phyloP scores from a whole-genome alignment of 1,139 yeast genomes.

The Debaryomyces robertsiae region DNA sequence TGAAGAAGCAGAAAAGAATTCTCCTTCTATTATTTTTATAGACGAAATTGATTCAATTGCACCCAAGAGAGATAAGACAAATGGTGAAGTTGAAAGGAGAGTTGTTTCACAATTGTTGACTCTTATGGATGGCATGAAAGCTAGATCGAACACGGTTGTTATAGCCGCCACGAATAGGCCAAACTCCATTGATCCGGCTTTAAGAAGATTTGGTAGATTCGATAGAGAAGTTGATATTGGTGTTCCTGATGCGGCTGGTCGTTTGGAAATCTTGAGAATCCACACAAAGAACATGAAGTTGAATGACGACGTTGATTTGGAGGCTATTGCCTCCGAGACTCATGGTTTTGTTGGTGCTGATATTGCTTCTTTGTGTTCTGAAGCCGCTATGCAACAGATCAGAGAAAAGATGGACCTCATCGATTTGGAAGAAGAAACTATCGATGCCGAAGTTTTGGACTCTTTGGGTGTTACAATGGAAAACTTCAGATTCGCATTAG shows the following conservation, averaged over 20 bases:
- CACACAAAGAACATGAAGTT: conserved; percentile 96
- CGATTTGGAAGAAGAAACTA: conserved; percentile 95
- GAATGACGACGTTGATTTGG: conserved; percentile 92
- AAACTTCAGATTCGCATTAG: conserved; percentile 95
- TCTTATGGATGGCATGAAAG: conserved; percentile 99
- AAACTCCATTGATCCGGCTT: conserved; percentile 96
- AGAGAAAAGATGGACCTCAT: conserved; percentile 99
- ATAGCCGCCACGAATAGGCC: conserved; percentile 92
- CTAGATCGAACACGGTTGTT: conserved; percentile 94
- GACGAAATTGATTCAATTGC: conserved; percentile 99
- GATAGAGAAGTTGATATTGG: conserved; percentile 99
- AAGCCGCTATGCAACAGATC: conserved; percentile 93
- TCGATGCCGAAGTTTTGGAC: conserved; percentile 95
- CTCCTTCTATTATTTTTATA: conserved; percentile 95
- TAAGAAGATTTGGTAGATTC: conserved; percentile 97
- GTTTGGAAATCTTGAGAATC: conserved; percentile 88
- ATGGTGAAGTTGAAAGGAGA: conserved; percentile 97
- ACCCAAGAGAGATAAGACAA: conserved; percentile 99
- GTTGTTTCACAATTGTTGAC: conserved; percentile 97
- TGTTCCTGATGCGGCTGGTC: conserved; percentile 98
- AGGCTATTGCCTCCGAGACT: conserved; percentile 74
- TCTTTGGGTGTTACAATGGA: conserved; percentile 99
- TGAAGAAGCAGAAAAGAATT: conserved; percentile 98
- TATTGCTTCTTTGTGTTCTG: conserved; percentile 85
- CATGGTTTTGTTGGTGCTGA: conserved; percentile 98